Base-by-base conservation (phyloP, 345 rosid genomes). In the Durio zibethinus region DNA sequence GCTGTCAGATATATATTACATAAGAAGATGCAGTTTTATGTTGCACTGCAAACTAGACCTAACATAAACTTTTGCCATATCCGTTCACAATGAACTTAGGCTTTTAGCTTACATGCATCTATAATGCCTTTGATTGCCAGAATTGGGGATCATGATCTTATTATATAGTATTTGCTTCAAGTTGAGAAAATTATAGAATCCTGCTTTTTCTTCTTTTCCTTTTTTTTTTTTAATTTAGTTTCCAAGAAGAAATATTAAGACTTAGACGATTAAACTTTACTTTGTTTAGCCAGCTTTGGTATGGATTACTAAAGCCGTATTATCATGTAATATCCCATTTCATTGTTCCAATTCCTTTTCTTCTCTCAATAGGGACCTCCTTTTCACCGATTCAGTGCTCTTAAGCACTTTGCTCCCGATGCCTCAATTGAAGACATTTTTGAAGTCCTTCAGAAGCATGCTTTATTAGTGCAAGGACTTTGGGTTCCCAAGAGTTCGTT, bases 381-480 rank as follows among this genome's bases (percentile, higher is more conserved):
- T 14, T 48, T 91, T 75, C 84, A 87, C 16, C 90, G 89, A 18
- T 93, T 88, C 76, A 84, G 85, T 71, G 83, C 84, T 82, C 88
- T 96, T 18, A 90, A 84, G 89, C 84, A 92, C 78, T 89, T 77
- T 66, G 89, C 89, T 72, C 87, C 91, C 1, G 89, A 87, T 65
- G 78, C 77, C 74, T 74, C 92, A 2, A 80, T 74, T 79, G 89
- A 91, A 76, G 91, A 84, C 64, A 76, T 90, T 66, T 59, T 92
- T 70, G 73, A n/a, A 25, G 84, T 85, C 74, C 93, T 93, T 78
- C 87, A 89, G 78, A 64, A 83, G 48, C 54, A 79, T 83, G 97
- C 91, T n/a, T 77, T 67, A 40, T 81, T 96, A 80, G 90, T 96
- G 72, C 97, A 96, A 87, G 98, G 99, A 67, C 86, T 90, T 29